phyloP scores from a whole-genome alignment of 1,284 basidiomycete species.

The Pascua guehoae region DNA sequence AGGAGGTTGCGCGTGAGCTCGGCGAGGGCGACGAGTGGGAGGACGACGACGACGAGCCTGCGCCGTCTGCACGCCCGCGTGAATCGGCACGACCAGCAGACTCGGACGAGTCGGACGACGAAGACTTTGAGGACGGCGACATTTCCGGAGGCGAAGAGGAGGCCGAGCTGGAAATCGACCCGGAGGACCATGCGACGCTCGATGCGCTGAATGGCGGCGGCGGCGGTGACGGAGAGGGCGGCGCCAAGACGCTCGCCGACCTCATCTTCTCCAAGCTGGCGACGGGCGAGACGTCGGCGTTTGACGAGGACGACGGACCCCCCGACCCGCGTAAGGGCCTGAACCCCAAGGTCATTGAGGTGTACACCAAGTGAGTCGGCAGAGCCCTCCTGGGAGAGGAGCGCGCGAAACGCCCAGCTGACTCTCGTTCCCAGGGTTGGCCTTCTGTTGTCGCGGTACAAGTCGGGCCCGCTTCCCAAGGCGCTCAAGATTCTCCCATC shows the following conservation, averaged over 20 bases:
- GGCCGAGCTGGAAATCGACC: conserved; percentile 71
- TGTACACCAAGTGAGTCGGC: conserved; percentile 83
- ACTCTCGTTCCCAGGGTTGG: conserved; percentile 62
- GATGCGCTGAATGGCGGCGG: conserved; percentile 59
- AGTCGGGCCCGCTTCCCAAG: conserved; percentile 93
- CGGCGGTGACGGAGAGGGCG: conserved; percentile 34
- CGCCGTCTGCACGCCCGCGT: conserved; percentile 23
- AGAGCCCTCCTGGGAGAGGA: background rate
- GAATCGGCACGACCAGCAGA: conserved; percentile 26
- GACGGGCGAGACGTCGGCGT: conserved; percentile 56
- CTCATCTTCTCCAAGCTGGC: conserved; percentile 90
- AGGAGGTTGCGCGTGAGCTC: conserved; percentile 68
- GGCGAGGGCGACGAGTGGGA: conserved; percentile 47
- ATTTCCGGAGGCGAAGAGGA: conserved; percentile 53
- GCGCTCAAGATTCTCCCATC: conserved; percentile 98
- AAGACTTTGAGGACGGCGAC: conserved; percentile 43
- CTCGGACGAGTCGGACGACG: conserved; percentile 46
- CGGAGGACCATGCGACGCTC: conserved; percentile 75
- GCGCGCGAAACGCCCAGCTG: background rate
- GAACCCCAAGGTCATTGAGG: conserved; percentile 92
- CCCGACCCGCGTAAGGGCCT: conserved; percentile 87
- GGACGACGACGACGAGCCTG: conserved; percentile 47
- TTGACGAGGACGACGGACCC: conserved; percentile 57
- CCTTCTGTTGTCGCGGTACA: conserved; percentile 81
- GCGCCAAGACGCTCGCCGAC: conserved; percentile 84